Base-by-base conservation (phyloP, 345 rosid species). In the Dipteronia sinensis region DNA sequence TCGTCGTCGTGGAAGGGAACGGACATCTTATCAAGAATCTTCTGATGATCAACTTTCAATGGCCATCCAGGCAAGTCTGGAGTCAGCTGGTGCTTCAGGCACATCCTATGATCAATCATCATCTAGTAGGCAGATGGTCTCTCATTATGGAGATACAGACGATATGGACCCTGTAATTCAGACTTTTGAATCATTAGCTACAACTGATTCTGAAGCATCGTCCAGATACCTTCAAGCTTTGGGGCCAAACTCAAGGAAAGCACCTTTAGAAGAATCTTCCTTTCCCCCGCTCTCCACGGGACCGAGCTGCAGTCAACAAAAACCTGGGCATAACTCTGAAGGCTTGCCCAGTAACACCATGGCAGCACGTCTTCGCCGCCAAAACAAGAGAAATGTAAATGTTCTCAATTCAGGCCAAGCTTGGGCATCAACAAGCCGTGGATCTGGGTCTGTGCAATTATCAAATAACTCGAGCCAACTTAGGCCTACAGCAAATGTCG, bases 201-300 rank as follows among this genome's bases (percentile, higher is more conserved):
- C 86, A 38, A 61, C 89, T 59, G 95, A 87, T 81, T 74, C 86
- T 25, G 96, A 89, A 77, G 58, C 77, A 55, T 75, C 92, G 74
- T 83, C 94, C 49, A 91, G 97, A 71, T 96, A 94, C 74, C 98
- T 84, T 79, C 92, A 92, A 80, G 99, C 98, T 56, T 80, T 94
- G 83, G 93, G 98, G 49, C 87, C 82, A 40, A 81, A 82, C 79
- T 89, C 90, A 67, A 81, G 85, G 77, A 86, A n/a, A 61, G 82
- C 83, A 77, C 86, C 92, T 77, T 82, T 94, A 77, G 86, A 77
- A 84, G 93, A 90, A 80, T 89, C 97, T 71, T 89, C 94, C 40
- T 96, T 96, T 85, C 99, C 99, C 85, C 98, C 99, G 31, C 98
- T 95, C 11, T 68, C 91, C 27, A 67, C 63, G 49, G 80, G 65